Conservation (phyloP, 176 grass and related monocot genomes). For the Carex myosuroides region DNA sequence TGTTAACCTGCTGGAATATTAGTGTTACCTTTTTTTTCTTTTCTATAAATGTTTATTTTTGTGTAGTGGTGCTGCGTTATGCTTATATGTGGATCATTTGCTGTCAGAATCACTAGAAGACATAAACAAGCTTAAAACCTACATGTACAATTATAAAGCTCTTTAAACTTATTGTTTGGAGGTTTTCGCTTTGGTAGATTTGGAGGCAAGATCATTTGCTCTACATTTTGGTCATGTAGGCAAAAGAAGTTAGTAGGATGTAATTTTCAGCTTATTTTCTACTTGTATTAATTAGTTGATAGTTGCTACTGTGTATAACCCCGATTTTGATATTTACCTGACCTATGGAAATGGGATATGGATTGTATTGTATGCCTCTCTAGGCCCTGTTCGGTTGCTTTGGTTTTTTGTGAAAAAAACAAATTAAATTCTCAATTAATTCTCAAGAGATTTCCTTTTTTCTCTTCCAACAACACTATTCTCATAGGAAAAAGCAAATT, state of each 20-base stretch:
- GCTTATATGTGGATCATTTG: slow-evolving; percentile 68
- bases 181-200: background rate
- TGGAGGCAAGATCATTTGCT: background rate
- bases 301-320: background rate
- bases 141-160: slow-evolving; percentile 88
- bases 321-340: background rate
- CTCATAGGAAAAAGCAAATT: no score
- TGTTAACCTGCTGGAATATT: background rate
- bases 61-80: slow-evolving; percentile 54
- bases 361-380: background rate
- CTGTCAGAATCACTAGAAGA: slow-evolving; percentile 58
- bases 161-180: slow-evolving; percentile 25
- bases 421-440: no score
- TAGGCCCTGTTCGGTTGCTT: no score
- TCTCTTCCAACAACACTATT: no score
- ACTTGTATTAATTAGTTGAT: background rate
- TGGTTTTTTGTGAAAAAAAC: no score
- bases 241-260: background rate
- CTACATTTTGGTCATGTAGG: background rate
- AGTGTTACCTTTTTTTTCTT: background rate
- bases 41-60: slow-evolving; percentile 16
- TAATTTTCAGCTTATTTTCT: slow-evolving; percentile 1
- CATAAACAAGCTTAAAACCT: slow-evolving; percentile 58
- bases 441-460: no score
- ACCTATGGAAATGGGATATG: background rate